Percentiles rank a stretch among this genome's conserved stretches.
These are phyloP conservation scores for Calycina marina DNA, from an alignment of 2,329 filamentous ascomycete species.

Conservation along the genomic window DNA sequence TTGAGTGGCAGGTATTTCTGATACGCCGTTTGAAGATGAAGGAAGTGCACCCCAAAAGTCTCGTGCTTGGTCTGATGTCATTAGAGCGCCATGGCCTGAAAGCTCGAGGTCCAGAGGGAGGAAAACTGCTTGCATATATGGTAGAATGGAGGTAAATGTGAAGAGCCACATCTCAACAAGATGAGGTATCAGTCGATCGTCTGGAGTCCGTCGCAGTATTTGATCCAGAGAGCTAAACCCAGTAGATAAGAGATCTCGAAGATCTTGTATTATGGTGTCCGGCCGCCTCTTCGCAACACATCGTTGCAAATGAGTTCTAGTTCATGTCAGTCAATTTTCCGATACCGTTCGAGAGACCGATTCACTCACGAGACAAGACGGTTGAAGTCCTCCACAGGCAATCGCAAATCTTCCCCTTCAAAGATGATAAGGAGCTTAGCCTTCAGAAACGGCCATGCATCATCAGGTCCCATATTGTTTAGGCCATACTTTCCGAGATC, in stretches of 20 bases:
- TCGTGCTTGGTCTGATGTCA: constrained; percentile 62
- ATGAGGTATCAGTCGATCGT: constrained; percentile 78
- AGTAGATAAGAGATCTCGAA: constrained; percentile 59
- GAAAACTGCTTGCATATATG: constrained; percentile 92
- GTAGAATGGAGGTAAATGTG: constrained; percentile 78
- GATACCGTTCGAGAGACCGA: neutral
- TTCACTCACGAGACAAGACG: constrained; percentile 44
- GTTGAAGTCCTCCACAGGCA: constrained; percentile 78
- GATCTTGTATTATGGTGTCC: constrained; percentile 57
- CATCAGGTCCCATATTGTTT: constrained; percentile 57
- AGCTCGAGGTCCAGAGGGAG: constrained; percentile 89
- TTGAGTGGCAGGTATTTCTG: constrained; percentile 28
- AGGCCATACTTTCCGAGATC: constrained; percentile 47
- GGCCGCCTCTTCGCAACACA: constrained; percentile 62
- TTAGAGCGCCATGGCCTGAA: constrained; percentile 64
- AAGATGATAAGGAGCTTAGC: constrained; percentile 65
- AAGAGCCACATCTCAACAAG: constrained; percentile 91
- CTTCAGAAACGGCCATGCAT: constrained; percentile 71
- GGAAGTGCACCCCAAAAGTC: constrained; percentile 80
- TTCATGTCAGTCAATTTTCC: constrained; percentile 6
- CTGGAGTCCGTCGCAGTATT: constrained; percentile 61
- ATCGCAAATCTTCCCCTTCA: constrained; percentile 62
- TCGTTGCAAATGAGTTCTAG: constrained; percentile 54
- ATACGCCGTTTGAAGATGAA: constrained; percentile 26
- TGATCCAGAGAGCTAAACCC: constrained; percentile 81